A percentile compares a stretch with the other conserved stretches of the same genome.
Evolutionary conservation across 176 grass and related monocot species (phyloP).

Genomic region (Pontederia paniculata): DNA sequence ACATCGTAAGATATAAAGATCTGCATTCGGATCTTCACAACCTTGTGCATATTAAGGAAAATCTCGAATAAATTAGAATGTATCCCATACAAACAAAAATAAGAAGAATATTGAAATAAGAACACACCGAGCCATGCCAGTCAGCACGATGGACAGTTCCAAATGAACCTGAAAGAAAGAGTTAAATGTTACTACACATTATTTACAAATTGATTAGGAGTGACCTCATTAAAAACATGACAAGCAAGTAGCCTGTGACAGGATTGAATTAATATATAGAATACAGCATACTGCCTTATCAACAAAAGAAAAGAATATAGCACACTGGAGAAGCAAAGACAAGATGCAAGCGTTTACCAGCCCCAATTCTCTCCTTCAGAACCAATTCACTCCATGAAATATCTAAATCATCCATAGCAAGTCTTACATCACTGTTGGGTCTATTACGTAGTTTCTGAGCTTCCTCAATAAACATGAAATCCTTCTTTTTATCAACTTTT

Average conservation of each 20-base stretch:
- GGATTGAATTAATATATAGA: no score
- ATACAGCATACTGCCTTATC: no score
- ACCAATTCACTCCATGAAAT: slow-evolving; percentile 88
- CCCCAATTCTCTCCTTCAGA: slow-evolving; percentile 94
- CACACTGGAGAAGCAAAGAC: background rate
- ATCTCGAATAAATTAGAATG: background rate
- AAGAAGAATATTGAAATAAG: background rate
- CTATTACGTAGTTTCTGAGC: slow-evolving; percentile 25
- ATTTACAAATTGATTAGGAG: background rate
- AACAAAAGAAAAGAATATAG: background rate
- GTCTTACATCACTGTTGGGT: slow-evolving; percentile 34
- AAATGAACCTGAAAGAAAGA: slow-evolving; percentile 82
- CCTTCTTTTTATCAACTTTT: slow-evolving; percentile 56
- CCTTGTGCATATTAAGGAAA: no score
- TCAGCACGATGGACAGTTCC: slow-evolving; percentile 98
- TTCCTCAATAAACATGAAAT: slow-evolving; percentile 39
- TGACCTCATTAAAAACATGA: no score
- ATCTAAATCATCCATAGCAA: slow-evolving; percentile 64
- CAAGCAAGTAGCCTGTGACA: no score
- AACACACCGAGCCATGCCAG: slow-evolving; percentile 97
- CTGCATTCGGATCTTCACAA: no score
- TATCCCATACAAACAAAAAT: background rate
- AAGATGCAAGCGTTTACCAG: slow-evolving; percentile 38
- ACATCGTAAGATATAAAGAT: no score
- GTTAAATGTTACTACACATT: background rate